Evolutionary conservation across 805 yeast species (phyloP), one percentile per base, ranked within the genome.

Genomic region (Wickerhamomyces ciferrii): DNA sequence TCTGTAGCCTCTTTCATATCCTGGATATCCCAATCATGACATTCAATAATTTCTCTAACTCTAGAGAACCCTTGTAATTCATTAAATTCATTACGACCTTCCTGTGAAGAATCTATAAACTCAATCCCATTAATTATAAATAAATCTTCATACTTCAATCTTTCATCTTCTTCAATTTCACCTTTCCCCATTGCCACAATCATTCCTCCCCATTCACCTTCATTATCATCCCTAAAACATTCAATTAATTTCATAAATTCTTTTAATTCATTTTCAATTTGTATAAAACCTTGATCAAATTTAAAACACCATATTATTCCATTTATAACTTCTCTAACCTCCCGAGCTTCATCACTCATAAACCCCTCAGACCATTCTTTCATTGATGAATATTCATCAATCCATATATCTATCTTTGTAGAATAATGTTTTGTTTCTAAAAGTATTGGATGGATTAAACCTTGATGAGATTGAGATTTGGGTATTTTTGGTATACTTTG

Each of bases 41-140:
- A 64, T 42, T 79, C 76, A 5, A 79, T 52, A 3, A 77, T 55
- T 47, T 79, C 83, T 35, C 52, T 51, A 3, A 78, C 46, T 47
- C 83, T 55, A 35, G 64, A 68, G 14, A 58, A 53, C 0, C 84
- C 84, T 2, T 62, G 15, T 21, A 55, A 63, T 41, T 77, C 83
- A 19, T 56, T 56, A 49, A 47, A 75, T 52, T 75, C 77, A 51
- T 74, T 75, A 15, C 25, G 44, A 0, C 75, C 75, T 2, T 53
- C 40, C 5, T 61, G 61, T 19, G 54, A 44, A 21, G 65, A 57
- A 39, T 69, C 61, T 2, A 76, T 53, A 39, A 67, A 65, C 48
- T 78, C 83, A 44, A 72, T 56, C 2, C 73, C 74, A 37, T 49
- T 47, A 4, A 48, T 40, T 6, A 71, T 61, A 7, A 62, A 65